Evolutionary conservation across 1,139 yeast genomes (phyloP), one percentile per base, ranked within the genome.

Genomic region (Yamadazyma songkhlaensis): DNA sequence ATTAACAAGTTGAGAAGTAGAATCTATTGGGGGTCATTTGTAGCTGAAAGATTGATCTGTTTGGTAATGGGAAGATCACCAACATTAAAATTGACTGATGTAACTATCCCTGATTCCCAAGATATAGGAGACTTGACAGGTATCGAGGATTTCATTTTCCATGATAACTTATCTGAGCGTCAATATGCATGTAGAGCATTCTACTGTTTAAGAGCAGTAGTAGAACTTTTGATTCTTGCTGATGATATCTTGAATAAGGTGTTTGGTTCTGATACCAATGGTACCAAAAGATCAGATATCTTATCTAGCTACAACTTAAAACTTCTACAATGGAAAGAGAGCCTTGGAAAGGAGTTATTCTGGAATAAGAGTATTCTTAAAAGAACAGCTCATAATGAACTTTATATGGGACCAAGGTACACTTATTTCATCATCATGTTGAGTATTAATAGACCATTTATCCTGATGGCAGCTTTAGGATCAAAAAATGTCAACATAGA

Each of bases 21-120:
- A 29, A 43, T 46, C 3, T 46, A 45, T 28, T 46, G 49, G 49
- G 49, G 49, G 2, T 43, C 43, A 4, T 46, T 41, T 26, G 35
- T 46, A 15, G 48, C 40, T 0, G 49, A 46, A 30, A 39, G 44
- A 28, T 38, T 46, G 12, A 43, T 46, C 12, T 37, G 48, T 28
- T 31, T 46, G 6, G 44, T 44, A 6, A 41, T 45, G 42, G 49
- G 49, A 29, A 34, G 48, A 25, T 35, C 47, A 10, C 14, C 43
- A 6, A 41, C 45, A n/a, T 36, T 46, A n/a, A 41, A 41, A 21
- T 28, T 44, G 11, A 32, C 35, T 13, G 46, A 44, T 28, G 45
- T 40, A 4, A 45, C 45, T 3, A 41, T 45, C 17, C 47, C 49
- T 14, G 41, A 42, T 29, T 37, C 47, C 9, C 45, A 43, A 34